Evolutionary conservation across 371 early-diverging fungal species (phyloP).

Genomic region (Syncephalastrum contaminatum): DNA sequence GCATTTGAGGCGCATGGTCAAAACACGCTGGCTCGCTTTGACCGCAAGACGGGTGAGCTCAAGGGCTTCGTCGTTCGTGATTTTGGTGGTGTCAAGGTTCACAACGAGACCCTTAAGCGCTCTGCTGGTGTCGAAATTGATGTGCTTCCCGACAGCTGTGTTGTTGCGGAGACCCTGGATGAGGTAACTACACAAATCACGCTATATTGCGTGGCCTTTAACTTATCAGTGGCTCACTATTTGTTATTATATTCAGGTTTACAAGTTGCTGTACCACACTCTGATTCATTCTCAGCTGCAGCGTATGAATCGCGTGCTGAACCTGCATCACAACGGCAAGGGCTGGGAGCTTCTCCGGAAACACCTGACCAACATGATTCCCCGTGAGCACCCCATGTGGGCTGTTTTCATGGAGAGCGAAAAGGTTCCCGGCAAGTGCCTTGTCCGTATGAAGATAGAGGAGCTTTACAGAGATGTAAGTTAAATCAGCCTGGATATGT

Average conservation of each 20-base stretch:
- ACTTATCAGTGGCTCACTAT: neutral
- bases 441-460: slow-evolving; percentile 72
- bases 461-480: slow-evolving; percentile 69
- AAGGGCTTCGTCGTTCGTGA: slow-evolving; percentile 73
- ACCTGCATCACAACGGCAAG: slow-evolving; percentile 59
- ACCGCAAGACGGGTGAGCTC: slow-evolving; percentile 52
- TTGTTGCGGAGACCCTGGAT: slow-evolving; percentile 52
- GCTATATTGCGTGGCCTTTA: neutral
- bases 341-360: slow-evolving; percentile 53
- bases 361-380: slow-evolving; percentile 8
- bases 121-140: slow-evolving; percentile 48
- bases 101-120: slow-evolving; percentile 51
- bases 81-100: slow-evolving; percentile 73
- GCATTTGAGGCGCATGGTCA: slow-evolving; percentile 77
- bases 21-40: slow-evolving; percentile 65
- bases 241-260: slow-evolving; percentile 28
- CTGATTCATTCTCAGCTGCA: slow-evolving; percentile 66
- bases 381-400: slow-evolving; percentile 39
- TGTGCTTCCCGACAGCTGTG: slow-evolving; percentile 58
- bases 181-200: slow-evolving; percentile 31
- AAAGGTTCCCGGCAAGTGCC: slow-evolving; percentile 58
- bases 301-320: slow-evolving; percentile 64
- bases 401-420: slow-evolving; percentile 45
- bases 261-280: slow-evolving; percentile 66
- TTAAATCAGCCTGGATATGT: neutral